phyloP scores from a whole-genome alignment of 495 filamentous ascomycete species.

The Staphylotrichum tortipilum region DNA sequence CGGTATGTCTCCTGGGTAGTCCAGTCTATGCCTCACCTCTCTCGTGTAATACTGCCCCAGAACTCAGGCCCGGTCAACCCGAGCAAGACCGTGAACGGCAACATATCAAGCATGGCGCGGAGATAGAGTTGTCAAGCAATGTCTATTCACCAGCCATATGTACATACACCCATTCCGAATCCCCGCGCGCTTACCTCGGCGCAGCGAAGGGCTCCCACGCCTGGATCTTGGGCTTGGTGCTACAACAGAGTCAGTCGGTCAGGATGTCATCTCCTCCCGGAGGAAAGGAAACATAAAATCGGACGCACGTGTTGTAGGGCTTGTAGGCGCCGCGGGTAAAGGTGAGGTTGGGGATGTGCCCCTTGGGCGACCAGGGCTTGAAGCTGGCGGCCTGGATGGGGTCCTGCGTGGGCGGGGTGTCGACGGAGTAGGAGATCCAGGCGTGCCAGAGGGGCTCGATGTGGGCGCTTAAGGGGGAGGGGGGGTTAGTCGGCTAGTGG shows the following conservation, averaged over 20 bases:
- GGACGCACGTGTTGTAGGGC: conserved; percentile 81
- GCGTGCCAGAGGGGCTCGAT: conserved; percentile 98
- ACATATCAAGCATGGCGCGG: too few species aligned
- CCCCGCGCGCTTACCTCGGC: conserved; percentile 16
- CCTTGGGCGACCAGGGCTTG: conserved; percentile 62
- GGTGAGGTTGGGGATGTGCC: conserved; percentile 68
- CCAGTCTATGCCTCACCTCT: too few species aligned
- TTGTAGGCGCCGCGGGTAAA: conserved; percentile 69
- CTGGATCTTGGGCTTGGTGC: conserved; percentile 33
- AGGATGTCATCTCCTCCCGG: not conserved
- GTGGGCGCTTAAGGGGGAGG: conserved; percentile 46
- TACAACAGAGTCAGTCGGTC: too few species aligned
- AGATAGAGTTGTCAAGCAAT: not conserved
- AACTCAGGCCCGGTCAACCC: too few species aligned
- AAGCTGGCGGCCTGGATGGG: conserved; percentile 52
- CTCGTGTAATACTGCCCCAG: too few species aligned
- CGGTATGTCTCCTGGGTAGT: too few species aligned
- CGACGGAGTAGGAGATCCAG: conserved; percentile 90
- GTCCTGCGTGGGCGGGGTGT: conserved; percentile 75
- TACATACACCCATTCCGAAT: not conserved
- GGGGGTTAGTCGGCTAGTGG: too few species aligned
- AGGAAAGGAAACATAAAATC: not conserved
- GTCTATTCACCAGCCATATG: not conserved
- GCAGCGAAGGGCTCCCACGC: conserved; percentile 32
- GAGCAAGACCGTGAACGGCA: too few species aligned